These are phyloP conservation scores for Hirsutella minnesotensis DNA, from an alignment of 2,329 filamentous ascomycete species.

Conservation along the genomic window DNA sequence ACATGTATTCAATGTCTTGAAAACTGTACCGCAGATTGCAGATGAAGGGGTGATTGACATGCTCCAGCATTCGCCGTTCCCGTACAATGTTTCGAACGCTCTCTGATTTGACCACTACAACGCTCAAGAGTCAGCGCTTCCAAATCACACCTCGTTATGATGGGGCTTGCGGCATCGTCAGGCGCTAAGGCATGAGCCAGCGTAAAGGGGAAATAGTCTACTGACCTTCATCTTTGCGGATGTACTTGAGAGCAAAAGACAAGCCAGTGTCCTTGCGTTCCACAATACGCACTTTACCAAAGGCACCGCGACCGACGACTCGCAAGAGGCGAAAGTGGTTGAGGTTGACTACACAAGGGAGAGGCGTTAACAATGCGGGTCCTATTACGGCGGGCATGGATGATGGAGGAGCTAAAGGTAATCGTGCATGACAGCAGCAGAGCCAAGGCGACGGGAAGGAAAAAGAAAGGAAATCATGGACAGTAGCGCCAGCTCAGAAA, in stretches of 20 bases:
- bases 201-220: too few species aligned
- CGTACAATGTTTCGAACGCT: conserved; percentile 97
- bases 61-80: conserved; percentile 94
- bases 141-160: neutral
- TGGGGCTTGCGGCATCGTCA: too few species aligned
- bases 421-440: neutral
- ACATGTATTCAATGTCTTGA: conserved; percentile 98
- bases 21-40: conserved; percentile 99
- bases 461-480: neutral
- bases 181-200: too few species aligned
- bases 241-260: conserved; percentile 95
- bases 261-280: conserved; percentile 91
- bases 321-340: conserved; percentile 93
- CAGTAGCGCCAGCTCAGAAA: neutral
- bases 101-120: conserved; percentile 82
- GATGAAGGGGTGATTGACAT: conserved; percentile 94
- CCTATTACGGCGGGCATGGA: neutral
- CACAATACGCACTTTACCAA: conserved; percentile 97
- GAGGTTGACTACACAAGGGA: conserved; percentile 59
- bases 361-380: neutral
- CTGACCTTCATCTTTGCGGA: conserved; percentile 91
- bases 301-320: conserved; percentile 94
- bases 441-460: conserved; percentile 4
- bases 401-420: neutral
- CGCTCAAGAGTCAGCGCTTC: neutral